Percentiles rank a stretch among this genome's conserved stretches.
phyloP scores from a whole-genome alignment of 306 rosid species.

The Castanea mollissima region DNA sequence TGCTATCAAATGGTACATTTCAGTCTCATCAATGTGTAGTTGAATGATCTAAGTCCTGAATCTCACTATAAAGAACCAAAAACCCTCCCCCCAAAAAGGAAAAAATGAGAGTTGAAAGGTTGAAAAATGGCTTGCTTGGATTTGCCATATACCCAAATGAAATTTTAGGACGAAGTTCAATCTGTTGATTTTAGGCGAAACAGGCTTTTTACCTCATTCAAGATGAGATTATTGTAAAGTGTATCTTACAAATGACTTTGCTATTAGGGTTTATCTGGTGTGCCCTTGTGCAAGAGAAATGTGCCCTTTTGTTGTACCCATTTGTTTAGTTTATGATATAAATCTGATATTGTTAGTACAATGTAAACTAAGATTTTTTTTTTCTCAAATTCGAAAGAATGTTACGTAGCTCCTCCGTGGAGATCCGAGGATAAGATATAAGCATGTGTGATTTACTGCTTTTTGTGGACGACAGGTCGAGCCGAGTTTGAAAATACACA shows the following conservation, averaged over 20 bases:
- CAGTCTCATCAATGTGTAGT: conserved; percentile 51
- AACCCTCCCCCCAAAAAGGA: neutral
- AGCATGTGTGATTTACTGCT: too few species aligned
- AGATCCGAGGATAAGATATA: too few species aligned
- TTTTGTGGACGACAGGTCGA: too few species aligned
- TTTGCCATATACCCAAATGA: conserved; percentile 4
- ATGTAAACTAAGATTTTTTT: too few species aligned
- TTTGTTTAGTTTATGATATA: too few species aligned
- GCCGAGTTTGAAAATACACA: too few species aligned
- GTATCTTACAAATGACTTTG: neutral
- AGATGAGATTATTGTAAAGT: conserved; percentile 9
- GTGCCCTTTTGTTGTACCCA: too few species aligned
- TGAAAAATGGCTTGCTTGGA: conserved; percentile 20
- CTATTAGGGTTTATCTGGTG: neutral
- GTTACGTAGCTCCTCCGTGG: too few species aligned
- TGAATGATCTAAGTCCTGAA: conserved; percentile 36
- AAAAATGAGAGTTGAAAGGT: neutral
- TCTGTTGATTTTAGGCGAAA: conserved; percentile 15
- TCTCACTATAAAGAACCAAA: conserved; percentile 12
- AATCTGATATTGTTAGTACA: too few species aligned
- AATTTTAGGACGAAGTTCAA: conserved; percentile 26
- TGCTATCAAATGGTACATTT: conserved; percentile 62
- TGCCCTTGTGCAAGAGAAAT: neutral
- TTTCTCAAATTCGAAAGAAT: too few species aligned
- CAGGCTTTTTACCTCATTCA: conserved; percentile 21